These are phyloP conservation scores for Zarea fungicola DNA, from an alignment of 2,329 filamentous ascomycete species.

Conservation along the genomic window DNA sequence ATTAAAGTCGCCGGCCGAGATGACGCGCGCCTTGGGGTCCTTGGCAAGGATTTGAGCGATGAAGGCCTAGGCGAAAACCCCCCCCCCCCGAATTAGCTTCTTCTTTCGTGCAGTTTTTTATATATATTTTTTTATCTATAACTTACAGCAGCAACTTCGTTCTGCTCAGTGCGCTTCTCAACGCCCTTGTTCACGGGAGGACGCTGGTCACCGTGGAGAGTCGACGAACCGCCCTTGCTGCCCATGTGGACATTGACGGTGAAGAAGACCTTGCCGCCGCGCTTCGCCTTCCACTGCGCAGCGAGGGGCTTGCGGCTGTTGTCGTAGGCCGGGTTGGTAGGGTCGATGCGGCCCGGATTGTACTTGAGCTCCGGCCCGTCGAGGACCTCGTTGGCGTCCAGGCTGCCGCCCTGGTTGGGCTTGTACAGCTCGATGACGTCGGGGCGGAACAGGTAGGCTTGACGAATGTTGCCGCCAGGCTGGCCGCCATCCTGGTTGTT, in stretches of 20 bases:
- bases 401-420: constrained; percentile 49
- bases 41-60: constrained; percentile 51
- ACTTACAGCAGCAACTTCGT: constrained; percentile 51
- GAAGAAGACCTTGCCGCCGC: constrained; percentile 52
- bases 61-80: constrained; percentile 50
- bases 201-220: constrained; percentile 59
- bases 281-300: constrained; percentile 58
- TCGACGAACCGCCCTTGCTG: constrained; percentile 61
- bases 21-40: constrained; percentile 51
- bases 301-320: constrained; percentile 62
- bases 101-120: too few relatives aligned
- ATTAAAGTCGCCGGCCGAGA: constrained; percentile 66
- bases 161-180: constrained; percentile 50
- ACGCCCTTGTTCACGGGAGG: constrained; percentile 63
- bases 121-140: too few relatives aligned
- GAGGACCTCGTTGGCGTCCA: constrained; percentile 53
- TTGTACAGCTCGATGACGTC: constrained; percentile 54
- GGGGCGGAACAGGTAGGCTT: constrained; percentile 64
- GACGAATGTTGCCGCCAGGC: constrained; percentile 67
- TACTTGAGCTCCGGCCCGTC: constrained; percentile 51
- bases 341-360: constrained; percentile 66
- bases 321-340: constrained; percentile 53
- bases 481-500: constrained; percentile 60
- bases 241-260: constrained; percentile 67
- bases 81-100: constrained; percentile 14